Evolutionary conservation across 1,139 yeast species (phyloP), one percentile per base, ranked within the genome.

Genomic region (Lodderomyces orthopsilosis): DNA sequence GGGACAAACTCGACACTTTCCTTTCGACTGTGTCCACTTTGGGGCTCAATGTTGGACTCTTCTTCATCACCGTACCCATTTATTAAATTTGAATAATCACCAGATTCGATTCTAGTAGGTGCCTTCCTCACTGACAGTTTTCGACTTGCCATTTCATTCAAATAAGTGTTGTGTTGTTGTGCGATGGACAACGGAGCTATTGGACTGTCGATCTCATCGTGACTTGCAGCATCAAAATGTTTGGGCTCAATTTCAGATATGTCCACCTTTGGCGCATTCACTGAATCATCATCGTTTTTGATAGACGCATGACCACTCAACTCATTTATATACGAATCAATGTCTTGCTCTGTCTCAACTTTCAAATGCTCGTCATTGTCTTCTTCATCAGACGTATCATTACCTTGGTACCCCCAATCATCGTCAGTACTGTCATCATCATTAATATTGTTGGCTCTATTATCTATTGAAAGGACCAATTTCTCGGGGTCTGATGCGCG

Each of bases 271-370:
- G 40, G 40, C 23, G 41, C 40, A 24, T 35, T 43, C 1, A 45
- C 38, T 1, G 68, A 59, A 10, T 62, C 58, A 38, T 55, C 54
- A 35, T 41, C 38, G 26, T 41, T 18, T 7, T 30, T 15, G 2
- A 30, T 30, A 4, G 34, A 30, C 2, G 34, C 19, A 10, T 30
- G 9, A 14, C 33, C 41, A 12, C 37, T 35, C 30, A 70, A 55
- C 45, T 70, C 75, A 45, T 62, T 58, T 10, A 71, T 68, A 30
- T 70, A 54, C 3, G 70, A 61, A 43, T 70, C 75, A 12, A 47
- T 45, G 15, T 30, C 34, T 4, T 30, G 34, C 8, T 30, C 34
- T 5, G 18, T n/a, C 15, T 9, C 19, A 15, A 13, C 9, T 15
- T 30, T 14, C 34, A 30, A 30, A 30, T 30, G 35, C 6, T 17